Percentiles rank a stretch among this genome's conserved stretches.
Evolutionary conservation across 2,329 filamentous ascomycete genomes (phyloP).

Genomic region (Stagonosporopsis tanaceti): DNA sequence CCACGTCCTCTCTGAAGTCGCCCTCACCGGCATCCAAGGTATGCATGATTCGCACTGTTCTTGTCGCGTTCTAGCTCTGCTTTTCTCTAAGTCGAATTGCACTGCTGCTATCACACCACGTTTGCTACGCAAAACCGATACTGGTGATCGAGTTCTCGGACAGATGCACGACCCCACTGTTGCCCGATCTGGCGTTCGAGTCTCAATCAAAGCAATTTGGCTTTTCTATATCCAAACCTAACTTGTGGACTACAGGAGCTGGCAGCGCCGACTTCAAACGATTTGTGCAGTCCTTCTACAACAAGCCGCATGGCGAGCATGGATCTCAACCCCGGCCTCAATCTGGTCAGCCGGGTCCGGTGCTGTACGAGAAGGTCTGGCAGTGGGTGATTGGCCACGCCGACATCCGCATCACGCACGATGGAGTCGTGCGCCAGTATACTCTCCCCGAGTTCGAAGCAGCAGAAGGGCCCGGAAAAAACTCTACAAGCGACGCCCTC

Average conservation of each 20-base stretch:
- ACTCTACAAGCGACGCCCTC: neutral
- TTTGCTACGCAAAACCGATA: neutral
- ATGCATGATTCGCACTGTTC: conserved; percentile 41
- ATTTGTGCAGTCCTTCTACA: conserved; percentile 50
- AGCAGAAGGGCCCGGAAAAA: conserved; percentile 32
- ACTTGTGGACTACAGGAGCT: conserved; percentile 43
- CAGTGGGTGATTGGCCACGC: conserved; percentile 63
- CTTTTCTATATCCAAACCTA: conserved; percentile 3
- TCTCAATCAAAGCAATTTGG: conserved; percentile 12
- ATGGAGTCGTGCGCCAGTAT: conserved; percentile 46
- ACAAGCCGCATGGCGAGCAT: conserved; percentile 22
- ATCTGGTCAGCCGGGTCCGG: conserved; percentile 53
- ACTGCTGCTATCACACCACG: neutral
- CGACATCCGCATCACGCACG: conserved; percentile 62
- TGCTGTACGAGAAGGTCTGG: conserved; percentile 64
- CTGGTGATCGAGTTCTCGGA: neutral
- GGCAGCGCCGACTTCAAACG: conserved; percentile 51
- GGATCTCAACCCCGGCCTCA: neutral
- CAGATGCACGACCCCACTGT: neutral
- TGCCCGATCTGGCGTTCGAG: conserved; percentile 21
- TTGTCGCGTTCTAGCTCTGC: conserved; percentile 3
- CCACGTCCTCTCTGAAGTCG: conserved; percentile 66
- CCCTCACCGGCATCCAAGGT: conserved; percentile 66
- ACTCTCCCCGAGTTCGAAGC: conserved; percentile 44
- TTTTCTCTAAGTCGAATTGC: neutral